Evolutionary conservation across 176 grass and related monocot species (phyloP), one percentile per base, ranked within the genome.

Genomic region (Secale cereale): DNA sequence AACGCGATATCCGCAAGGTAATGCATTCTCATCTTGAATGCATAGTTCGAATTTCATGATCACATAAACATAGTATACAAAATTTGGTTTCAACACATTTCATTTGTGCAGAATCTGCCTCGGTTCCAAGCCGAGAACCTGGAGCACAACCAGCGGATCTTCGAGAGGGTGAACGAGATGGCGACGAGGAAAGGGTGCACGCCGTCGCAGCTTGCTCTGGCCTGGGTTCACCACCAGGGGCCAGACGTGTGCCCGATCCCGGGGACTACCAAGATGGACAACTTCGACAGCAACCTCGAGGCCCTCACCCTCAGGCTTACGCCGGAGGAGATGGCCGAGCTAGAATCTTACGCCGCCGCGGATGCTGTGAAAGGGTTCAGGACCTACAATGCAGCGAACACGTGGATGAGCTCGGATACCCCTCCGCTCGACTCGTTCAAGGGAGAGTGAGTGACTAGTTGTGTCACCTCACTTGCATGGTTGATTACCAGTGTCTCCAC

Each of bases 211-310:
- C 79, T 94, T 3, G 83, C 88, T 11, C 43, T 94, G 26, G 86
- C 92, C 1, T 94, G 92, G 92, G 80, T 94, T 72, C 92, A 94
- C 36, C 83, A 89, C 26, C 86, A 91, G 33, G 89, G 92, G 41
- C 69, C 5, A 11, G 92, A 94, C 31, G 89, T 91, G 5, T 94
- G 92, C 62, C 89, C 92, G 48, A 94, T 94, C 79, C 92, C 92
- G 1, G 92, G 92, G 11, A 94, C 89, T 0, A 94, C 92, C 2
- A 89, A 94, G 60, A 69, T 94, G 5, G 80, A 82, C 27, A 94
- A 48, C 14, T 48, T 48, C 45, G 45, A 48, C 45, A 48, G 14
- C 45, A 16, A 91, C 27, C 89, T 94, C 43, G 83, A 28, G 29
- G 86, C 92, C 23, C 25, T 94, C 1, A 78, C 86, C 3, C 80